Evolutionary conservation across 139 green algal genomes (phyloP).

Genomic region (Dunaliella sp.): DNA sequence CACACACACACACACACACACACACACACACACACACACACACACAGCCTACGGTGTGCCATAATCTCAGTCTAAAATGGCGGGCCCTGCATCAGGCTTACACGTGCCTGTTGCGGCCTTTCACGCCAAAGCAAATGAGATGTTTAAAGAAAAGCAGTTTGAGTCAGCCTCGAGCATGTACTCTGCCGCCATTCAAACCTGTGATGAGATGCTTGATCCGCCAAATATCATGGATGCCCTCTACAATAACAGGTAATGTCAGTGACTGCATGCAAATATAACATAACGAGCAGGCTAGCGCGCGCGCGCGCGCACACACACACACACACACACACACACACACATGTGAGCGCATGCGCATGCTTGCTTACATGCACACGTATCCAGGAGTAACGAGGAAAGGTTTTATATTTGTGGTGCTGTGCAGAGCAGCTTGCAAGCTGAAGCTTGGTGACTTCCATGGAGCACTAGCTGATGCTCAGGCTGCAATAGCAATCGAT

Average conservation of each 20-base stretch:
- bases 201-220: background rate
- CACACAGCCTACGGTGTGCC: background rate
- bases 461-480: background rate
- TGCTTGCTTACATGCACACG: background rate
- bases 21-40: background rate
- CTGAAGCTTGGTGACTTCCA: background rate
- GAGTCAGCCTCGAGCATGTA: background rate
- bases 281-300: background rate
- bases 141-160: background rate
- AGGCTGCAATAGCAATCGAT: background rate
- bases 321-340: background rate
- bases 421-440: background rate
- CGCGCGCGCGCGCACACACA: background rate
- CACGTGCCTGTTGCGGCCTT: no score
- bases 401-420: no score
- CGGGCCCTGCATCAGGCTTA: no score
- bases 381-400: no score
- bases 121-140: background rate
- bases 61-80: no score
- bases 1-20: background rate
- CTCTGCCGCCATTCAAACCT: background rate
- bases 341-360: background rate
- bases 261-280: background rate
- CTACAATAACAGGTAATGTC: background rate
- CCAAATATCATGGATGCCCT: background rate